Evolutionary conservation across 345 rosid species (phyloP).

Genomic region (Geranium rotundifolium): DNA sequence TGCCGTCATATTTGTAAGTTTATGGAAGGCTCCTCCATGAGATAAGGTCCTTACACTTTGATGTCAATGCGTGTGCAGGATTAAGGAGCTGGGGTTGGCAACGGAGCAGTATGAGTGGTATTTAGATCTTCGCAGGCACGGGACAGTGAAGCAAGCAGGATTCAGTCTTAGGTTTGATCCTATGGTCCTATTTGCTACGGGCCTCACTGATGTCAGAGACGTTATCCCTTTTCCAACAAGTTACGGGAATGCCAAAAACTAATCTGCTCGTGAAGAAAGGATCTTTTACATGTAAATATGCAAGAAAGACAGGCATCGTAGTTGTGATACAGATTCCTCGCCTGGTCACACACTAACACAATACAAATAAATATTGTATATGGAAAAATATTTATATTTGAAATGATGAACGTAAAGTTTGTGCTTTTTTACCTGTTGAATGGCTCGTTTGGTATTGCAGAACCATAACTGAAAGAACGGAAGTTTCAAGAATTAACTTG

Average conservation of each 20-base stretch:
- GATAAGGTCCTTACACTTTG: background rate
- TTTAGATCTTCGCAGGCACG: constrained; percentile 66
- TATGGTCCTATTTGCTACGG: constrained; percentile 59
- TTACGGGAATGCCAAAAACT: constrained; percentile 40
- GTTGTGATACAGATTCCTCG: too few relatives aligned
- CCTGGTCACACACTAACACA: too few relatives aligned
- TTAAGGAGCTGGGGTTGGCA: constrained; percentile 33
- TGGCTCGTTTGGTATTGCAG: too few relatives aligned
- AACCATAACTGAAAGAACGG: too few relatives aligned
- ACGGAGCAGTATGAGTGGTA: constrained; percentile 71
- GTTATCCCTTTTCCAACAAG: constrained; percentile 71
- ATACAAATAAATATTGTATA: too few relatives aligned
- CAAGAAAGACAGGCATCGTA: background rate
- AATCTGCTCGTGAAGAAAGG: background rate
- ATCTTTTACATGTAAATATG: background rate
- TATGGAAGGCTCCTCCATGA: background rate
- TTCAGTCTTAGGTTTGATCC: constrained; percentile 59
- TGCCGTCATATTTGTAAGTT: too few relatives aligned
- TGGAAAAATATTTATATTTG: too few relatives aligned
- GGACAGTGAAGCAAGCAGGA: constrained; percentile 69
- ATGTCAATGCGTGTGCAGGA: constrained; percentile 22
- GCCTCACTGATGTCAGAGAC: constrained; percentile 68
- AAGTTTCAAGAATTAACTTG: too few relatives aligned
- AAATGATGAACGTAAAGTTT: too few relatives aligned
- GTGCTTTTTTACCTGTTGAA: too few relatives aligned